Evolutionary conservation across 805 yeast genomes (phyloP), one percentile per base, ranked within the genome.

Genomic region (Clavispora fructus): DNA sequence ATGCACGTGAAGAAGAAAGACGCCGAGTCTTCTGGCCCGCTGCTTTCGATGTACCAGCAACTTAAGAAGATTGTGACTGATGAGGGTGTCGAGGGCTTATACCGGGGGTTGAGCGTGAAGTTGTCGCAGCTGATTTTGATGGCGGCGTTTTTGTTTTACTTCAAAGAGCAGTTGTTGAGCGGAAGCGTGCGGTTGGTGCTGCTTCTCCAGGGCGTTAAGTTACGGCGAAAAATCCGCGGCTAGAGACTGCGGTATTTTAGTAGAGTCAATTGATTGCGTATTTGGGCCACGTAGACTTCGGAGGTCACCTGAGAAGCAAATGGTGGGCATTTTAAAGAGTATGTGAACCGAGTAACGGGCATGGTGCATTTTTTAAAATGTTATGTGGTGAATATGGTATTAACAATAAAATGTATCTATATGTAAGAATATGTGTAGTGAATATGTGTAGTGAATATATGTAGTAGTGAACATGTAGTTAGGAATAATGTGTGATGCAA

Each of bases 71-170:
- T 89, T 47, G 66, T 85, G 42, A 61, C 66, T 40, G 78, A 77
- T 41, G 96, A 89, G 61, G 96, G 97, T 10, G 52, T 87, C 39
- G 71, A 74, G 35, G 87, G 90, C 1, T 79, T 91, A 50, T 91
- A 90, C 69, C 81, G 83, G 42, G 98, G 98, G 1, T 75, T 91
- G 50, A 70, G 78, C 44, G 80, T 90, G 45, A 91, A 91, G 67
- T 73, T 92, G 50, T 65, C 83, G 25, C 98, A 91, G 68, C 81
- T 91, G 49, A 89, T 92, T 40, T 63, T 85, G 47, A 89, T 95
- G 35, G 92, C 96, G 2, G 97, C 96, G 0, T 87, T 91, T 57
- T 73, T 91, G 59, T 91, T 91, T 62, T 87, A 83, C 65, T 89
- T 91, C 69, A 91, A 91, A 68, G 97, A 91, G 65, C 90, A 87